These are phyloP conservation scores for Mallotus japonicus DNA, from an alignment of 441 rosid species.

Conservation along the genomic window DNA sequence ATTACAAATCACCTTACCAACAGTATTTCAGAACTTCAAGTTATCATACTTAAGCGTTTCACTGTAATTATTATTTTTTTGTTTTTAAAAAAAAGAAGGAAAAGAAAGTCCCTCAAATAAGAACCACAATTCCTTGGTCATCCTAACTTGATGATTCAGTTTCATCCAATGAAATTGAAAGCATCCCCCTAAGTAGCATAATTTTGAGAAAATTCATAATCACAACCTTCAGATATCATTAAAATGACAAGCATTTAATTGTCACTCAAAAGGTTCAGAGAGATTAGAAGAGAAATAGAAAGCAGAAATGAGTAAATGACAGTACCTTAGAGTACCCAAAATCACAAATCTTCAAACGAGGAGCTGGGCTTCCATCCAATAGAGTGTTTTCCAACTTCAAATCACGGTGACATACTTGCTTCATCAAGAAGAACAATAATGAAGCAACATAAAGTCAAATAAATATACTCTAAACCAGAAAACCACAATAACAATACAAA, in stretches of 20 bases:
- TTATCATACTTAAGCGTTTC: neutral
- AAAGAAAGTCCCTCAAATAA: neutral
- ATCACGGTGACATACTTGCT: constrained; percentile 99
- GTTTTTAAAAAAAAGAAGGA: neutral
- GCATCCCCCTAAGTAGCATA: neutral
- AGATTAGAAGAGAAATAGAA: neutral
- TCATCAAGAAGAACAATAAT: constrained; percentile 34
- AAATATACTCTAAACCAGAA: constrained; percentile 5
- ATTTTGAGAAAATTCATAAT: constrained; percentile 28
- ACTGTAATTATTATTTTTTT: neutral
- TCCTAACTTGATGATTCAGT: neutral
- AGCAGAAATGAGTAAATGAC: neutral
- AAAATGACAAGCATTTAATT: neutral
- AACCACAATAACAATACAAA: constrained; percentile 2
- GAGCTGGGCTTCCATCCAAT: constrained; percentile 92
- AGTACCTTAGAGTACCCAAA: constrained; percentile 98
- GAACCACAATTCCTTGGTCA: neutral
- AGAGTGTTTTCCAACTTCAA: constrained; percentile 90
- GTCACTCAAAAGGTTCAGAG: neutral
- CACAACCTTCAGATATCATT: neutral
- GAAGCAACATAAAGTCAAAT: constrained; percentile 18
- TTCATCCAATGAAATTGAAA: no score
- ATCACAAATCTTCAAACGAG: constrained; percentile 94
- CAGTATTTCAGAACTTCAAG: neutral
- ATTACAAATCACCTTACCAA: neutral